Evolutionary conservation across 768 basidiomycete genomes (phyloP).

Genomic region (Phylloporus scabripes): DNA sequence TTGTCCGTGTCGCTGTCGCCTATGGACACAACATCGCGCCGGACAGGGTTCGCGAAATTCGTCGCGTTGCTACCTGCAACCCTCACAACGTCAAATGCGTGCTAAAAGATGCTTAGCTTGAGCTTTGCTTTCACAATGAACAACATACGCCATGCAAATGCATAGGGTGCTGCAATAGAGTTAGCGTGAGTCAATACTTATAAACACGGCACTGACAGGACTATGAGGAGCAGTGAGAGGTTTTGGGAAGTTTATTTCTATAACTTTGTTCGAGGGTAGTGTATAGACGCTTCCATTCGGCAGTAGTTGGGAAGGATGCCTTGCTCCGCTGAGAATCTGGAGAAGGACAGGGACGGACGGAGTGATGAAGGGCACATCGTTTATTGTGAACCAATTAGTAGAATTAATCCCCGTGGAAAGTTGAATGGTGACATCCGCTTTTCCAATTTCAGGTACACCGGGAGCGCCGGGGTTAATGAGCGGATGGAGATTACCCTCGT

Average conservation of each 20-base stretch:
- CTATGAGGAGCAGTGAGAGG: constrained; percentile 15
- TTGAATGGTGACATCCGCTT: constrained; percentile 35
- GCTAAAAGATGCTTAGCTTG: constrained; percentile 13
- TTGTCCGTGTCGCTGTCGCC: constrained; percentile 30
- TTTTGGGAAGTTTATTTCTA: constrained; percentile 41
- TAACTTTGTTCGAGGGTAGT: constrained; percentile 37
- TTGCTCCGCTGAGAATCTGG: constrained; percentile 48
- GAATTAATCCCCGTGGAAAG: constrained; percentile 3
- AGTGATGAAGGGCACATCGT: constrained; percentile 28
- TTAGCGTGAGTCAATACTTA: background rate
- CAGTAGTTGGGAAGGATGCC: constrained; percentile 40
- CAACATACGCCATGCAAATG: constrained; percentile 33
- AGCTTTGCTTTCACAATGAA: background rate
- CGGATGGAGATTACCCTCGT: constrained; percentile 36
- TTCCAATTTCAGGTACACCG: constrained; percentile 29
- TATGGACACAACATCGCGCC: constrained; percentile 22
- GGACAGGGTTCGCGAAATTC: constrained; percentile 32
- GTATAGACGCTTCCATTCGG: constrained; percentile 42
- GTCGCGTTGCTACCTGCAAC: constrained; percentile 18
- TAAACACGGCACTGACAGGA: constrained; percentile 14
- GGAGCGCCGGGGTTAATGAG: constrained; percentile 29
- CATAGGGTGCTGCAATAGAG: constrained; percentile 25
- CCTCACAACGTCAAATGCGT: constrained; percentile 30
- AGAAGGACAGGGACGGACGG: constrained; percentile 47
- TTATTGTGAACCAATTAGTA: constrained; percentile 12